Percentiles rank a stretch among this genome's conserved stretches.
These are phyloP conservation scores for Omphalea diandra DNA, from an alignment of 441 rosid species.

Conservation along the genomic window DNA sequence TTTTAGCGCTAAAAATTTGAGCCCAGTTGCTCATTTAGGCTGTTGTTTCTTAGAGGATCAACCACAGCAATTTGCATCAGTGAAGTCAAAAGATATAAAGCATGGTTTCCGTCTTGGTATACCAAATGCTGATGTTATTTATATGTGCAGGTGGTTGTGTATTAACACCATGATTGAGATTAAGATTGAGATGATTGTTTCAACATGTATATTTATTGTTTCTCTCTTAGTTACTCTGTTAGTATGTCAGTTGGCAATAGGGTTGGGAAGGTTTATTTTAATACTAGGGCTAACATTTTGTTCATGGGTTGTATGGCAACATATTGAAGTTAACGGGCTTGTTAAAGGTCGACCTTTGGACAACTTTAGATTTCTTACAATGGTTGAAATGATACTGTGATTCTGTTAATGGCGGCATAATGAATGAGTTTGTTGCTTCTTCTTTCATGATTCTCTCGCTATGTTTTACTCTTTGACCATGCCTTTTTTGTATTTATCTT, in stretches of 20 bases:
- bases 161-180: too few relatives aligned
- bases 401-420: slow-evolving; percentile 93
- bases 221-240: neutral
- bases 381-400: slow-evolving; percentile 98
- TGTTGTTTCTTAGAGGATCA: neutral
- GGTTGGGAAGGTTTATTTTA: neutral
- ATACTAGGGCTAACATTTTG: neutral
- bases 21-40: neutral
- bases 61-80: neutral
- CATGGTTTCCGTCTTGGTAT: neutral
- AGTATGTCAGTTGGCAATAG: slow-evolving; percentile 3
- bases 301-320: slow-evolving; percentile 46
- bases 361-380: slow-evolving; percentile 96
- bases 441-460: slow-evolving; percentile 7
- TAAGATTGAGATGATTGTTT: slow-evolving; percentile 7
- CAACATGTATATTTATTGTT: neutral
- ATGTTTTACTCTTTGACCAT: neutral
- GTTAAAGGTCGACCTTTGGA: slow-evolving; percentile 95
- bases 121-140: neutral
- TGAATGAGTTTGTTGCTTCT: slow-evolving; percentile 69
- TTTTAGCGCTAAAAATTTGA: neutral
- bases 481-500: neutral
- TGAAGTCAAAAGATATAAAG: neutral
- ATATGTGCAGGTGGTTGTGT: neutral
- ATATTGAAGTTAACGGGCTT: slow-evolving; percentile 87